Conservation (phyloP, 106 monocot species). For the Ottelia alismoides region DNA sequence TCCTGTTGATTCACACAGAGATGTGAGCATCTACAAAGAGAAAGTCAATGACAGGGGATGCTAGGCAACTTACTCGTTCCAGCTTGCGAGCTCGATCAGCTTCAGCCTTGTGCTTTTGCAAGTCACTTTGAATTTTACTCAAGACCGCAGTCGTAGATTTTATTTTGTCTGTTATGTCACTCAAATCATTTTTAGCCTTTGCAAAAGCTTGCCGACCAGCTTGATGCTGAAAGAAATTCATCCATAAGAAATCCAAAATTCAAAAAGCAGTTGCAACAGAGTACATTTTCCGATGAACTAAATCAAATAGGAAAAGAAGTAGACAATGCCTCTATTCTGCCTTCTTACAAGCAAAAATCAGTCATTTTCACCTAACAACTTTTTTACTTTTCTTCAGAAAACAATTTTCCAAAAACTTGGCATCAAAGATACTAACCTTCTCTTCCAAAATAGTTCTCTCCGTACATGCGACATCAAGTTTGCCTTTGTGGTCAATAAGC, state of each 20-base stretch:
- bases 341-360: too few species aligned
- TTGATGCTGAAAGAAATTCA: constrained; percentile 55
- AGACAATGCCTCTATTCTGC: too few species aligned
- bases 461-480: constrained; percentile 60
- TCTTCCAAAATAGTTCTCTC: constrained; percentile 63
- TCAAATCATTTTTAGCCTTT: constrained; percentile 51
- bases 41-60: too few species aligned
- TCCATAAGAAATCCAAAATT: too few species aligned
- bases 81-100: constrained; percentile 40
- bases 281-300: too few species aligned
- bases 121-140: constrained; percentile 32
- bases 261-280: too few species aligned
- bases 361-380: too few species aligned
- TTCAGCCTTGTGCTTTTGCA: constrained; percentile 46
- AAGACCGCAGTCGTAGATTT: constrained; percentile 25
- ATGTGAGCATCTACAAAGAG: too few species aligned
- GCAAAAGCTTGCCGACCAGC: constrained; percentile 47
- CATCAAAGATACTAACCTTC: too few species aligned
- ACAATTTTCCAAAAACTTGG: too few species aligned
- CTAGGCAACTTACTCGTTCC: constrained; percentile 58
- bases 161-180: constrained; percentile 42
- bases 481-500: constrained; percentile 90
- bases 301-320: too few species aligned
- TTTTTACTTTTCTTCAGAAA: too few species aligned
- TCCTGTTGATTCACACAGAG: constrained; percentile 61